phyloP scores from a whole-genome alignment of 176 grass and related monocot species.

The Phoenix roebelenii region DNA sequence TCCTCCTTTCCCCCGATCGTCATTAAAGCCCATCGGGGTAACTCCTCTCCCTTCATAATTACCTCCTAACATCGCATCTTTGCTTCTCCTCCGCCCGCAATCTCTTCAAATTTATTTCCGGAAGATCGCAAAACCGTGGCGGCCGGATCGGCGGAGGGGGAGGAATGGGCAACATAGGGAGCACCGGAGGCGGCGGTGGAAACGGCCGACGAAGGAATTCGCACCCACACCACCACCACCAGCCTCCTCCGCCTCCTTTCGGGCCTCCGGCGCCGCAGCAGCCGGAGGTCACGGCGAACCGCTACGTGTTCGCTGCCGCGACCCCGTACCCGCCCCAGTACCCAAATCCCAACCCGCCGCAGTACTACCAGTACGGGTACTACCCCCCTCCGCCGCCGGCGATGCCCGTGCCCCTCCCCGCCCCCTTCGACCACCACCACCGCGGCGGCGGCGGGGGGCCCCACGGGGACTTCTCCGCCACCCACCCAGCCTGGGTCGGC shows the following conservation, averaged over 20 bases:
- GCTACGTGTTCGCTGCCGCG: constrained; percentile 88
- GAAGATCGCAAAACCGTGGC: no score
- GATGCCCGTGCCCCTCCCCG: constrained; percentile 53
- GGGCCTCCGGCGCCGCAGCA: constrained; percentile 22
- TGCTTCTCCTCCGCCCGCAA: no score
- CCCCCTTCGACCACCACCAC: constrained; percentile 75
- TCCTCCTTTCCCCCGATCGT: background rate
- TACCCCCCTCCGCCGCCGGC: constrained; percentile 54
- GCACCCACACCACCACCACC: constrained; percentile 35
- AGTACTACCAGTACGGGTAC: constrained; percentile 70
- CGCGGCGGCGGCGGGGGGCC: constrained; percentile 16
- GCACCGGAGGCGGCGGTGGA: background rate
- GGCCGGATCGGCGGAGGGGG: no score
- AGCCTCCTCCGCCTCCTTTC: constrained; percentile 21
- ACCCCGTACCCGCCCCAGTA: constrained; percentile 79
- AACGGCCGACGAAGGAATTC: constrained; percentile 54
- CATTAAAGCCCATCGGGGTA: no score
- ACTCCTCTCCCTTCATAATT: constrained; percentile 1
- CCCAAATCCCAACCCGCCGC: constrained; percentile 67
- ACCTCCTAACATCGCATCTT: background rate
- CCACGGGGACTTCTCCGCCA: constrained; percentile 32
- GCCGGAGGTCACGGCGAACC: constrained; percentile 36
- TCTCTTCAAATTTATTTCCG: no score
- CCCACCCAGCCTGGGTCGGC: constrained; percentile 46
- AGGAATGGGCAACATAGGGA: constrained; percentile 8